Base-by-base conservation (phyloP, 2,329 filamentous ascomycete genomes). In the Neophaeococcomyces mojaviensis region DNA sequence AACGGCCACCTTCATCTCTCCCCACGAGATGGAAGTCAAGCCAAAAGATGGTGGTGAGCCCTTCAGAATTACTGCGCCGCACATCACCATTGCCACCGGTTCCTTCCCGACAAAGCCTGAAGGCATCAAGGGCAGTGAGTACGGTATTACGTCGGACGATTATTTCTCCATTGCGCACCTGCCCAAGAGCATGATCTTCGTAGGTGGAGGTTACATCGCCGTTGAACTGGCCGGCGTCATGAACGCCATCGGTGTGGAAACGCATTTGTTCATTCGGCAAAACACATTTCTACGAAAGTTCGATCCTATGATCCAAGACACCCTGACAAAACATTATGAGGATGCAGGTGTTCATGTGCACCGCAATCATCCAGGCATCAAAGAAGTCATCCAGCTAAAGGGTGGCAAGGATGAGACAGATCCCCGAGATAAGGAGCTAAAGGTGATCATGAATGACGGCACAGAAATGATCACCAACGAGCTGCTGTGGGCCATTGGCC, bases 271-370 rank as follows among this genome's bases (percentile, higher is more conserved):
- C 56, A 71, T 74, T 52, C 66, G 71, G 10, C 66, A 68, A 7
- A 59, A 72, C 33, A 66, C 59, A 10, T 71, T 75, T 50, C 57
- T 75, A 51, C 63, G 72, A 50, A 73, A 68, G 51, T 74, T 75
- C 53, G 71, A 75, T 57, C 70, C 70, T 1, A 74, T 74, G 70
- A 59, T 75, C 41, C 70, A 73, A 55, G 61, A 72, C 41, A 74
- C 71, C 10, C 67, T 75, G 66, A 74, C 71, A 10, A 64, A 68
- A 46, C 65, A 69, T 33, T 76, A 76, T 50, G 72, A 73, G 53
- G 66, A 68, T 31, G 58, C 64, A 3, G 72, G 72, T 10, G 62
- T 76, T 19, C 63, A 68, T 30, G 59, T 76, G 15, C 71, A 75
- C 60, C 69, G 64, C 39, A 61, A 66, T 12, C 69, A 70, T 58